A percentile compares a stretch with the other conserved stretches of the same genome.
Conservation (phyloP, 1,139 yeast genomes). For the Geotrichum bryndzae region DNA sequence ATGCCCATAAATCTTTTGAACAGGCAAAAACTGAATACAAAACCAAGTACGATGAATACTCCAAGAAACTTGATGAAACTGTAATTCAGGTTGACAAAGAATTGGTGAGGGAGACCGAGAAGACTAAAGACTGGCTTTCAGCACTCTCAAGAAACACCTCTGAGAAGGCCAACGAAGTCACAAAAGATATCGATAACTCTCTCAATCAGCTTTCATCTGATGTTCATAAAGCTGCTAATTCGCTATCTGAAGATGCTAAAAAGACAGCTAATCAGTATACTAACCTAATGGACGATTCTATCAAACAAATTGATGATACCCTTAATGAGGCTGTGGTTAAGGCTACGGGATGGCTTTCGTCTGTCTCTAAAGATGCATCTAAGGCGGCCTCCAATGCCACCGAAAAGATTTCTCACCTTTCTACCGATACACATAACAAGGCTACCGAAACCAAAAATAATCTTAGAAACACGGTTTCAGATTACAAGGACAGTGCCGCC, state of each 20-base stretch:
- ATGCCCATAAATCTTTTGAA: neutral
- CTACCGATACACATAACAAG: neutral
- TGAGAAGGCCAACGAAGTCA: neutral
- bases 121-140: neutral
- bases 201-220: neutral
- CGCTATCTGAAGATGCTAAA: neutral
- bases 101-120: neutral
- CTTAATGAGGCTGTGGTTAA: neutral
- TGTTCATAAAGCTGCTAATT: neutral
- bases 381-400: neutral
- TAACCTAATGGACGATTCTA: neutral
- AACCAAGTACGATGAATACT: neutral
- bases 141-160: neutral
- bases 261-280: neutral
- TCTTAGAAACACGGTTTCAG: neutral
- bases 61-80: neutral
- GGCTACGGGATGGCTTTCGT: neutral
- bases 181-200: neutral
- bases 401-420: neutral
- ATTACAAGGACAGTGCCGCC: neutral
- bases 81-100: neutral
- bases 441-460: neutral
- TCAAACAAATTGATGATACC: neutral
- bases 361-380: neutral
- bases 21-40: neutral